Percentiles rank a stretch among this genome's conserved stretches.
Evolutionary conservation across 257 asterid genomes (phyloP).

Genomic region (Salvia hispanica): DNA sequence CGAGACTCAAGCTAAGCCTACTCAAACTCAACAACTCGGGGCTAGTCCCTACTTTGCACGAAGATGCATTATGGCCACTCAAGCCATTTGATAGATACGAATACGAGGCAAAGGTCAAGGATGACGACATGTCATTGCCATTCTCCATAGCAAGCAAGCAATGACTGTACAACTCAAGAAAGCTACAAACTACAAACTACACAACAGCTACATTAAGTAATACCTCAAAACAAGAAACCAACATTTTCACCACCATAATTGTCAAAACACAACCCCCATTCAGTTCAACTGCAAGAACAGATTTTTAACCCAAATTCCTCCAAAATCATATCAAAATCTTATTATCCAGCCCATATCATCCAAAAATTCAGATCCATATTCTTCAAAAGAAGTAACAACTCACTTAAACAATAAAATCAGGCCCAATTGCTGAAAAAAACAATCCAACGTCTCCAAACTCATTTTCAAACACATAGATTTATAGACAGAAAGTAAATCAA

Average conservation of each 20-base stretch:
- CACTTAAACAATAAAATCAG: not conserved
- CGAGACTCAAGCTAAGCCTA: constrained; percentile 59
- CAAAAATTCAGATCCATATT: constrained; percentile 22
- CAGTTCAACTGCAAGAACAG: not conserved
- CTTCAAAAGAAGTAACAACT: not conserved
- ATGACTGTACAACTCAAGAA: not conserved
- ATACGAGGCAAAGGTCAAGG: constrained; percentile 61
- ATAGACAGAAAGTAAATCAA: too few relatives aligned
- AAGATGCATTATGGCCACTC: constrained; percentile 37
- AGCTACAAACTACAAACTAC: not conserved
- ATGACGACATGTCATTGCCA: constrained; percentile 57
- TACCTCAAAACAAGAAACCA: too few relatives aligned
- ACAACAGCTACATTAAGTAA: too few relatives aligned
- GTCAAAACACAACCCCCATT: constrained; percentile 12
- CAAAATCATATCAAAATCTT: constrained; percentile 9
- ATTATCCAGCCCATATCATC: constrained; percentile 14
- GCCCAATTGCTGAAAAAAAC: not conserved
- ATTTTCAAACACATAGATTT: too few relatives aligned
- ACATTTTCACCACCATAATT: too few relatives aligned
- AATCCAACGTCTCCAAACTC: constrained; percentile 12
- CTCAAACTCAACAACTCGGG: constrained; percentile 60
- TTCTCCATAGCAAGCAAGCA: constrained; percentile 65
- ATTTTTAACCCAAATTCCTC: not conserved
- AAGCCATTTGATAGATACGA: constrained; percentile 64
- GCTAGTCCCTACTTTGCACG: constrained; percentile 43